Conservation (phyloP, 2,329 filamentous ascomycete genomes). For the Pezicula radicicola region DNA sequence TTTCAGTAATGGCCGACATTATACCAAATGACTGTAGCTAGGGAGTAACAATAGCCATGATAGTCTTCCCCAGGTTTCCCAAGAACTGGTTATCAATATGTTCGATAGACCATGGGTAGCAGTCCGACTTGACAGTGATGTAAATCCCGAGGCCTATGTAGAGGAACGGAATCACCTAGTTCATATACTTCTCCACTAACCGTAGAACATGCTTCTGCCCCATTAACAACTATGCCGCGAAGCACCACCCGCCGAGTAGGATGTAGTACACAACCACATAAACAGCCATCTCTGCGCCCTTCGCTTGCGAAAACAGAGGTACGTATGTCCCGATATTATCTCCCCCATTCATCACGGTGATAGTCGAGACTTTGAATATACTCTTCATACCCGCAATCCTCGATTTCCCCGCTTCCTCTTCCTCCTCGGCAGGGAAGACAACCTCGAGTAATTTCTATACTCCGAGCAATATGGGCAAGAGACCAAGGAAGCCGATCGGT, state of each 20-base stretch:
- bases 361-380: conserved; percentile 26
- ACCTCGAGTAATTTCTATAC: conserved; percentile 28
- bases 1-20: no score
- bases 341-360: conserved; percentile 33
- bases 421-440: conserved; percentile 5
- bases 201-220: conserved; percentile 28
- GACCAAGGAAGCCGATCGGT: conserved; percentile 33
- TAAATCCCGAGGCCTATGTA: conserved; percentile 31
- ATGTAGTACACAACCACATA: conserved; percentile 32
- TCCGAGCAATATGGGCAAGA: conserved; percentile 30
- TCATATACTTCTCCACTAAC: conserved; percentile 16
- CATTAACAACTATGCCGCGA: conserved; percentile 28
- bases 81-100: conserved; percentile 24
- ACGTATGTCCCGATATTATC: conserved; percentile 35
- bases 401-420: neutral
- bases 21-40: no score
- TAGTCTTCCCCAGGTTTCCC: neutral
- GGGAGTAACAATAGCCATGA: neutral
- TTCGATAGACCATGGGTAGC: conserved; percentile 32
- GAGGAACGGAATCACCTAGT: conserved; percentile 26
- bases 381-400: conserved; percentile 12
- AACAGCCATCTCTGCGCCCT: conserved; percentile 29
- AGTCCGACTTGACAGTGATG: conserved; percentile 29
- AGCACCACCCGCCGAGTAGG: conserved; percentile 29
- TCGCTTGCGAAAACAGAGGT: conserved; percentile 30